phyloP scores from a whole-genome alignment of 257 asterid species.

The Rhazya stricta region DNA sequence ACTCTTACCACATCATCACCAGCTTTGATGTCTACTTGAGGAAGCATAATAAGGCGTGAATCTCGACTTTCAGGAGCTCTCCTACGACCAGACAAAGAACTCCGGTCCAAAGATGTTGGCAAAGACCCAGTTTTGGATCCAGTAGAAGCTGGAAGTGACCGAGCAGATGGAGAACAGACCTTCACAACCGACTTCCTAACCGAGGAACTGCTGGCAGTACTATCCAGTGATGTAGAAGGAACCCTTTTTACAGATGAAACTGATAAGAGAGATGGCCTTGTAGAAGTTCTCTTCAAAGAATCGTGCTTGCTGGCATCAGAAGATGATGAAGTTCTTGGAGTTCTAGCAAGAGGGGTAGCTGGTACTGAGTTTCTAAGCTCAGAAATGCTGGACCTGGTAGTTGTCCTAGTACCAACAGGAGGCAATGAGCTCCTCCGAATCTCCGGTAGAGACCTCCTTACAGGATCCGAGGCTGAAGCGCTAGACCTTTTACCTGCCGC shows the following conservation, averaged over 20 bases:
- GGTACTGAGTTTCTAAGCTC: constrained; percentile 59
- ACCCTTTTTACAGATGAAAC: constrained; percentile 46
- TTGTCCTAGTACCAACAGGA: constrained; percentile 43
- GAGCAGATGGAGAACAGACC: constrained; percentile 41
- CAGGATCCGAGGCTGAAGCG: constrained; percentile 52
- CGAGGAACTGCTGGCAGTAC: constrained; percentile 57
- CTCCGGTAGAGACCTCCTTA: constrained; percentile 79
- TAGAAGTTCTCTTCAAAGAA: constrained; percentile 39
- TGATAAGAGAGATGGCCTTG: constrained; percentile 50
- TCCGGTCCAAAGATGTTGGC: constrained; percentile 48
- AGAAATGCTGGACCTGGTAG: constrained; percentile 37
- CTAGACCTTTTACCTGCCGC: constrained; percentile 38
- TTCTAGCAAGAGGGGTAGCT: constrained; percentile 49
- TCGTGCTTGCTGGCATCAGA: constrained; percentile 55
- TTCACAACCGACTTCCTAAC: constrained; percentile 48
- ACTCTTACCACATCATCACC: constrained; percentile 85
- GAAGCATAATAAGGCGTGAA: constrained; percentile 88
- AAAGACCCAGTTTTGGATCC: constrained; percentile 55
- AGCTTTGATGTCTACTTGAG: constrained; percentile 90
- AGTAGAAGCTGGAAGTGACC: constrained; percentile 58
- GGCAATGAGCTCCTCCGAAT: constrained; percentile 48
- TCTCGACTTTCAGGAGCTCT: constrained; percentile 78
- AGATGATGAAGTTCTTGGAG: constrained; percentile 62
- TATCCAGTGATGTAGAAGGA: constrained; percentile 65
- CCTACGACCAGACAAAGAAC: constrained; percentile 53